These are phyloP conservation scores for Leishmania braziliensis DNA, from an alignment of 208 protist species.

Conservation along the genomic window DNA sequence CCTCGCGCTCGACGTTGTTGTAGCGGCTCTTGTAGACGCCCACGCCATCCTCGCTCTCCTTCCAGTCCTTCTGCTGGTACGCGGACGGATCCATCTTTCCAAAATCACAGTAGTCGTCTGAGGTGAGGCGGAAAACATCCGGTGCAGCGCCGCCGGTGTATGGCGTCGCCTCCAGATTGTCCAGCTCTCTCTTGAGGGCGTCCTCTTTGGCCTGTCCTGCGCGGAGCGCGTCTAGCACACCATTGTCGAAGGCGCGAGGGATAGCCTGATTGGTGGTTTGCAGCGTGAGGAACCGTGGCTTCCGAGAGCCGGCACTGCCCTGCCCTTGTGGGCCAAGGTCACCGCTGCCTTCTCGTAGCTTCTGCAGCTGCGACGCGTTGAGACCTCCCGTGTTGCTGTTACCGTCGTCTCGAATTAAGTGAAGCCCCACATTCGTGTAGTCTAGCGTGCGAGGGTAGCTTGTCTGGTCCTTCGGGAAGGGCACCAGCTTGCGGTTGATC, in stretches of 20 bases:
- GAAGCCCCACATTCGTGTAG: conserved; percentile 68
- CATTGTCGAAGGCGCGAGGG: conserved; percentile 63
- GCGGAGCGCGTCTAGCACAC: conserved; percentile 57
- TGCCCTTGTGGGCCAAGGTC: neutral
- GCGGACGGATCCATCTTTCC: conserved; percentile 73
- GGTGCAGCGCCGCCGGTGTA: conserved; percentile 39
- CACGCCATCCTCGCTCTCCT: conserved; percentile 30
- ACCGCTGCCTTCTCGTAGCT: conserved; percentile 28
- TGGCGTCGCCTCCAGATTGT: conserved; percentile 56
- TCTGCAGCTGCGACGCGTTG: conserved; percentile 67
- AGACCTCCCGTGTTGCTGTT: conserved; percentile 45
- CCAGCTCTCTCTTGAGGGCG: conserved; percentile 32
- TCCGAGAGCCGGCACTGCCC: conserved; percentile 19
- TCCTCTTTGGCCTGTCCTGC: conserved; percentile 57
- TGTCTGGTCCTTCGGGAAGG: conserved; percentile 74
- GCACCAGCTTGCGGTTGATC: conserved; percentile 86
- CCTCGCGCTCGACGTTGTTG: conserved; percentile 85
- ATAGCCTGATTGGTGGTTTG: conserved; percentile 68
- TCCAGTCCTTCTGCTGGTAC: conserved; percentile 59
- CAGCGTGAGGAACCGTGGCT: conserved; percentile 70
- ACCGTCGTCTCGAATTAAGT: conserved; percentile 53
- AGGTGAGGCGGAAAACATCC: conserved; percentile 77
- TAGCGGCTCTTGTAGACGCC: conserved; percentile 87
- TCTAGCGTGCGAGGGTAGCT: conserved; percentile 77
- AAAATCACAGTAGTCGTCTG: conserved; percentile 89